Evolutionary conservation across 2,329 filamentous ascomycete species (phyloP).

Genomic region (Rutstroemia sp.): DNA sequence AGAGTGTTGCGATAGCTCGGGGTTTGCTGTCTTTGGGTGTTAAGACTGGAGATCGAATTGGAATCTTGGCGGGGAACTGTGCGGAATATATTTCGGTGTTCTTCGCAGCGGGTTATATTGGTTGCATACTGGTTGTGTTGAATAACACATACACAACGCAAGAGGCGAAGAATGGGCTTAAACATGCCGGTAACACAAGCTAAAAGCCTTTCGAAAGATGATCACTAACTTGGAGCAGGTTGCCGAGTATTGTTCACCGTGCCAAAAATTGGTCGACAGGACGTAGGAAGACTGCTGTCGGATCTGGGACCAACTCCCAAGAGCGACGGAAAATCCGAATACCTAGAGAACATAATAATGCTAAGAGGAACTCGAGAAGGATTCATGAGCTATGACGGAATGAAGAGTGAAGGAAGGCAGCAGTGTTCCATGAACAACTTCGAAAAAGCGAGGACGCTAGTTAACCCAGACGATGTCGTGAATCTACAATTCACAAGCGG

Average conservation of each 20-base stretch:
- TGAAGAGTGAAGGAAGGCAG: conserved; percentile 42
- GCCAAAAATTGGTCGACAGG: conserved; percentile 56
- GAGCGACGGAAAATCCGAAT: conserved; percentile 30
- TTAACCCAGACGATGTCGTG: conserved; percentile 60
- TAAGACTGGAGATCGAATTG: conserved; percentile 16
- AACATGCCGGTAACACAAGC: conserved; percentile 58
- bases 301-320: conserved; percentile 40
- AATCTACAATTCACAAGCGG: conserved; percentile 71
- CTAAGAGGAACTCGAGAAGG: conserved; percentile 46
- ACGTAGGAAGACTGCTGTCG: conserved; percentile 52
- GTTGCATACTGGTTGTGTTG: conserved; percentile 65
- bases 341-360: conserved; percentile 47
- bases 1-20: conserved; percentile 36
- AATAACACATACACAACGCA: conserved; percentile 76
- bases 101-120: conserved; percentile 34
- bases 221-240: conserved; percentile 38
- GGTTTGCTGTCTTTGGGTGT: conserved; percentile 45
- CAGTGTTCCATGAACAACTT: conserved; percentile 42
- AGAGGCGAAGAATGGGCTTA: conserved; percentile 51
- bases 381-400: conserved; percentile 53
- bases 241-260: conserved; percentile 71
- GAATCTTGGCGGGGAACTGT: conserved; percentile 19
- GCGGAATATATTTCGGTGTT: conserved; percentile 26
- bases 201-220: conserved; percentile 51
- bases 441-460: conserved; percentile 43